These are phyloP conservation scores for Strobilomyces confusus DNA, from an alignment of 768 basidiomycete genomes.

Conservation along the genomic window DNA sequence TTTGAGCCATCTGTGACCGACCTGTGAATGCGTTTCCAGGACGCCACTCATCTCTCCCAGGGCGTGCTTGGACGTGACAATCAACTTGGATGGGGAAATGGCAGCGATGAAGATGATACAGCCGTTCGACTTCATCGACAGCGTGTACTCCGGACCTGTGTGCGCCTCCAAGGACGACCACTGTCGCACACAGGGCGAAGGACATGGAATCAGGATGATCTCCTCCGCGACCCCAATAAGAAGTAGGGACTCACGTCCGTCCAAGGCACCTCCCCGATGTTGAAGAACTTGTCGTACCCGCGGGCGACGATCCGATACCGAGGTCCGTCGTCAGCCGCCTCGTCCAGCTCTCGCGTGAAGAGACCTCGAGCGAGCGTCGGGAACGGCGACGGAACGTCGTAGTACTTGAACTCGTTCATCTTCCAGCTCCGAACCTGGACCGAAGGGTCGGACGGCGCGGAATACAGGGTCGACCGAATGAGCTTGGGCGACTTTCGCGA, in stretches of 20 bases:
- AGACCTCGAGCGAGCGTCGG: slow-evolving; percentile 93
- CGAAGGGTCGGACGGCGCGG: slow-evolving; percentile 51
- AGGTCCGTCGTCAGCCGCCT: slow-evolving; percentile 31
- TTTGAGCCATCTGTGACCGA: slow-evolving; percentile 80
- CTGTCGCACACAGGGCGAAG: slow-evolving; percentile 35
- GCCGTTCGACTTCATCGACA: slow-evolving; percentile 93
- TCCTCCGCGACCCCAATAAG: neutral
- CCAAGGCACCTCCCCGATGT: slow-evolving; percentile 95
- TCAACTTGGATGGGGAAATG: slow-evolving; percentile 64
- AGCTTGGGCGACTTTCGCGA: slow-evolving; percentile 60
- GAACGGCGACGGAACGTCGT: slow-evolving; percentile 84
- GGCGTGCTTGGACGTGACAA: slow-evolving; percentile 92
- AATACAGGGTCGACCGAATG: slow-evolving; percentile 53
- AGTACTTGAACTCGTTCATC: slow-evolving; percentile 97
- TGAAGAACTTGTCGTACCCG: slow-evolving; percentile 99
- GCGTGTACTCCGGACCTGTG: slow-evolving; percentile 72
- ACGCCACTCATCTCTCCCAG: slow-evolving; percentile 53
- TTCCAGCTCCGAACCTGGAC: slow-evolving; percentile 82
- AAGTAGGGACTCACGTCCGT: slow-evolving; percentile 59
- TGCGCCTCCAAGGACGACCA: slow-evolving; percentile 70
- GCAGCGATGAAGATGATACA: slow-evolving; percentile 96
- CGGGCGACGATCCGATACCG: slow-evolving; percentile 69
- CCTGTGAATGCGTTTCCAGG: slow-evolving; percentile 67
- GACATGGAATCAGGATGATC: neutral
- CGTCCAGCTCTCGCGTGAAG: slow-evolving; percentile 58